Evolutionary conservation across 192 early-diverging fungal genomes (phyloP).

Genomic region (Entomortierella lignicola): DNA sequence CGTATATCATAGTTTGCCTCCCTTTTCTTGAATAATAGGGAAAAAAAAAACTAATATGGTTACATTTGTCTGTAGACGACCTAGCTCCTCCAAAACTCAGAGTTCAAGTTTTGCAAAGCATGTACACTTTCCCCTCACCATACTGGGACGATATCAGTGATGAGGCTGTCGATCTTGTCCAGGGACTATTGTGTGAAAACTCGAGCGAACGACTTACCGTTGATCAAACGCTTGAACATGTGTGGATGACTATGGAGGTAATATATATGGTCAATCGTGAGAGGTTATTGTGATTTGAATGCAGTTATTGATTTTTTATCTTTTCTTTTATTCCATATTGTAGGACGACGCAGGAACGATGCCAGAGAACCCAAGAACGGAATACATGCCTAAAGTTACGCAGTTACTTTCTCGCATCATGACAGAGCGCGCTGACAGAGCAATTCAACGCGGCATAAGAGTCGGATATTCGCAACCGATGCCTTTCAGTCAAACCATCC

Average conservation of each 20-base stretch:
- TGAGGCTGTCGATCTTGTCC: conserved; percentile 56
- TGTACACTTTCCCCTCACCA: conserved; percentile 80
- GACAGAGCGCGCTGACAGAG: conserved; percentile 43
- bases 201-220: conserved; percentile 19
- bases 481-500: conserved; percentile 33
- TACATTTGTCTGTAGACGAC: conserved; percentile 56
- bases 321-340: not conserved
- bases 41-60: not conserved
- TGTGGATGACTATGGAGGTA: conserved; percentile 52
- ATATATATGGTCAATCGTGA: not conserved
- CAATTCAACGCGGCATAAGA: conserved; percentile 37
- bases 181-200: conserved; percentile 24
- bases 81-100: conserved; percentile 62
- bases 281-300: not conserved
- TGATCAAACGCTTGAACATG: conserved; percentile 31
- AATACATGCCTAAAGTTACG: conserved; percentile 6
- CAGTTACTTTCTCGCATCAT: conserved; percentile 35
- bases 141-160: conserved; percentile 84
- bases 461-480: conserved; percentile 40
- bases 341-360: conserved; percentile 43
- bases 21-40: too few species aligned
- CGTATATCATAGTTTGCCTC: conserved; percentile 3
- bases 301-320: not conserved
- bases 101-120: conserved; percentile 74
- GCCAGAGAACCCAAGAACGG: conserved; percentile 12